Conservation (phyloP, 2,329 filamentous ascomycete genomes). For the Cytospora piceae region DNA sequence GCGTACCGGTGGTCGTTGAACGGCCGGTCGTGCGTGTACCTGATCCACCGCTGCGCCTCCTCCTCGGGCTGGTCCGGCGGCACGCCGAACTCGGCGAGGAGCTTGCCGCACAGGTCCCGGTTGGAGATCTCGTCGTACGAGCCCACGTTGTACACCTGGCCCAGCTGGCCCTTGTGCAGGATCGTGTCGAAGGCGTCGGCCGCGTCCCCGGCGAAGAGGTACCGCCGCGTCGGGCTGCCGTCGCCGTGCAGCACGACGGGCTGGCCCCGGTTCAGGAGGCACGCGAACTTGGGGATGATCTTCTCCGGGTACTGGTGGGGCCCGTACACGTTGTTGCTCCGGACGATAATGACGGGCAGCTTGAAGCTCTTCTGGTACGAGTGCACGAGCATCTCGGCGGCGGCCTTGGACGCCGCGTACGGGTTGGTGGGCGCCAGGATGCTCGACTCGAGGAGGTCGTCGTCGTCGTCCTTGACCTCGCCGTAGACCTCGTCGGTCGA, state of each 20-base stretch:
- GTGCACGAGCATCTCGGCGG: slow-evolving; percentile 83
- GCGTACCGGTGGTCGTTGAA: slow-evolving; percentile 78
- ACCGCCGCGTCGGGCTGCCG: slow-evolving; percentile 73
- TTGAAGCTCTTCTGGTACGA: slow-evolving; percentile 86
- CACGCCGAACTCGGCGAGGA: slow-evolving; percentile 67
- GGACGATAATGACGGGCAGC: slow-evolving; percentile 76
- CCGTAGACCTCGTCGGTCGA: slow-evolving; percentile 88
- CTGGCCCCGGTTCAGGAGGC: slow-evolving; percentile 66
- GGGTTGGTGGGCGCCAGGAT: slow-evolving; percentile 80
- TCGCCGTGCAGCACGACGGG: slow-evolving; percentile 77
- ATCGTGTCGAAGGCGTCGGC: slow-evolving; percentile 84
- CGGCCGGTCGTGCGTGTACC: slow-evolving; percentile 76
- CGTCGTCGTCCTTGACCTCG: slow-evolving; percentile 72
- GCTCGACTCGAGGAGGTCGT: slow-evolving; percentile 73
- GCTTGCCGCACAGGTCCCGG: slow-evolving; percentile 65
- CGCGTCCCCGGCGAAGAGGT: slow-evolving; percentile 78
- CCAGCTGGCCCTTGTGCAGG: slow-evolving; percentile 73
- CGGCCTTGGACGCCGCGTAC: slow-evolving; percentile 79
- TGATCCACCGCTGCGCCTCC: slow-evolving; percentile 66
- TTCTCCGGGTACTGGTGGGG: slow-evolving; percentile 86
- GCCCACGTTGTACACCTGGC: slow-evolving; percentile 81
- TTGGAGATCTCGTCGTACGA: slow-evolving; percentile 80
- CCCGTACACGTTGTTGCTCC: slow-evolving; percentile 85
- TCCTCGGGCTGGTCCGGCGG: slow-evolving; percentile 54
- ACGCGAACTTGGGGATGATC: slow-evolving; percentile 82